Percentiles rank a stretch among this genome's conserved stretches.
phyloP scores from a whole-genome alignment of 345 rosid species.

The Camelina sativa region DNA sequence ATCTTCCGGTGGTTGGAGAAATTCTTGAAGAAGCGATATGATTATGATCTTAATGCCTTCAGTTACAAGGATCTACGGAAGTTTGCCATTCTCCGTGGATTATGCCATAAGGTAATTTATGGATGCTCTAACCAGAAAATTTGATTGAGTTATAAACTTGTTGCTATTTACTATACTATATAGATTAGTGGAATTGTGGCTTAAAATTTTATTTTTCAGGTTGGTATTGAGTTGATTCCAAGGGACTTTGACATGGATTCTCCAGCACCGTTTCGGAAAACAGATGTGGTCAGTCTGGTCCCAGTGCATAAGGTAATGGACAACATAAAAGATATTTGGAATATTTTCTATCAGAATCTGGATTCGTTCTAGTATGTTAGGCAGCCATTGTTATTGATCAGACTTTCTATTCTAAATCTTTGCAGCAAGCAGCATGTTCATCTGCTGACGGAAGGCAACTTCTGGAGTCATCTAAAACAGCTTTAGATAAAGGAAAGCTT shows the following conservation, averaged over 20 bases:
- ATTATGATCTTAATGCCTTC: conserved; percentile 79
- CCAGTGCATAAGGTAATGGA: conserved; percentile 91
- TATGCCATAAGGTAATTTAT: conserved; percentile 87
- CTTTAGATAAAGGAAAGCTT: conserved; percentile 97
- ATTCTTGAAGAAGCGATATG: conserved; percentile 88
- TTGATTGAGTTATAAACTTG: not conserved
- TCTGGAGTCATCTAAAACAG: conserved; percentile 97
- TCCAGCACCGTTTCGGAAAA: conserved; percentile 75
- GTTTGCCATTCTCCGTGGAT: conserved; percentile 87
- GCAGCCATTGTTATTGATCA: conserved; percentile 17
- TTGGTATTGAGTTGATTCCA: conserved; percentile 94
- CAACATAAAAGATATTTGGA: conserved; percentile 8
- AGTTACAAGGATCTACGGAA: conserved; percentile 87
- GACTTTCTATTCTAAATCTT: conserved; percentile 30
- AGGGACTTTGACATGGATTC: conserved; percentile 98
- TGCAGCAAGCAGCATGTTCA: conserved; percentile 99
- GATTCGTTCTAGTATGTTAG: conserved; percentile 32
- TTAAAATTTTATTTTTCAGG: conserved; percentile 51
- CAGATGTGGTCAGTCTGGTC: conserved; percentile 86
- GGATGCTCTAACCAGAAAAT: conserved; percentile 15
- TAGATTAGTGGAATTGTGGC: conserved; percentile 3
- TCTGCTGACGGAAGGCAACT: conserved; percentile 99
- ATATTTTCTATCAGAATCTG: conserved; percentile 7
- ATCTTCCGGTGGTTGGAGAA: conserved; percentile 90
- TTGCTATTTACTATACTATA: conserved; percentile 9